Percentiles rank a stretch among this genome's conserved stretches.
phyloP scores from a whole-genome alignment of 345 rosid species.

The Limnanthes douglasii region DNA sequence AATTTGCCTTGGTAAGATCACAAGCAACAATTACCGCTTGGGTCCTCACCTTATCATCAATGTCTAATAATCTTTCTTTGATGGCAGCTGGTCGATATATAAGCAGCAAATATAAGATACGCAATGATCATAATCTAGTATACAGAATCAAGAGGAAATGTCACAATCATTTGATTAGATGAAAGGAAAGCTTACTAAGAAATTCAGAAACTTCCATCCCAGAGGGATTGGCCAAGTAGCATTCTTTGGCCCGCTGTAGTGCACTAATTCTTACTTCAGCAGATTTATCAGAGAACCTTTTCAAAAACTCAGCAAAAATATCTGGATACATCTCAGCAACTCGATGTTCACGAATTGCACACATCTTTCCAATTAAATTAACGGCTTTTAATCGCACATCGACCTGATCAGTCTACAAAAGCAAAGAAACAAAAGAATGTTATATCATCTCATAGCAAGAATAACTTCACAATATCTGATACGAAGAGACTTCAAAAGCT shows the following conservation, averaged over 20 bases:
- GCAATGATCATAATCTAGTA: conserved; percentile 5
- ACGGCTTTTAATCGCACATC: conserved; percentile 83
- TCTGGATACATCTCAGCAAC: conserved; percentile 37
- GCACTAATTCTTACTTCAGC: conserved; percentile 75
- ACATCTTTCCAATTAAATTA: conserved; percentile 56
- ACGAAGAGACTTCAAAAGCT: not conserved
- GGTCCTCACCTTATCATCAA: conserved; percentile 73
- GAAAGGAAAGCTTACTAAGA: conserved; percentile 33
- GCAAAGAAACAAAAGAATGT: too few relatives aligned
- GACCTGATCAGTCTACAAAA: conserved; percentile 69
- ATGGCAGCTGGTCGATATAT: conserved; percentile 44
- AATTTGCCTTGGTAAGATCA: conserved; percentile 53
- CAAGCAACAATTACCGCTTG: conserved; percentile 64
- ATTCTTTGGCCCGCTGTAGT: conserved; percentile 48
- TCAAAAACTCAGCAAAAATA: conserved; percentile 64
- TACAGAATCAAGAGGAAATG: conserved; percentile 10
- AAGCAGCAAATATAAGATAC: conserved; percentile 9
- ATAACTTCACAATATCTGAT: too few relatives aligned
- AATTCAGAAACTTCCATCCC: conserved; percentile 42
- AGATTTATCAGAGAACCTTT: conserved; percentile 84
- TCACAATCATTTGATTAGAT: conserved; percentile 3
- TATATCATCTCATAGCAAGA: too few relatives aligned
- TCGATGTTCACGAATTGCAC: conserved; percentile 35
- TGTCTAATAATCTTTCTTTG: conserved; percentile 69
- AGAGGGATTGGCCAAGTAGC: conserved; percentile 44